These are phyloP conservation scores for Lipomyces mesembrius DNA, from an alignment of 805 yeast genomes.

Conservation along the genomic window DNA sequence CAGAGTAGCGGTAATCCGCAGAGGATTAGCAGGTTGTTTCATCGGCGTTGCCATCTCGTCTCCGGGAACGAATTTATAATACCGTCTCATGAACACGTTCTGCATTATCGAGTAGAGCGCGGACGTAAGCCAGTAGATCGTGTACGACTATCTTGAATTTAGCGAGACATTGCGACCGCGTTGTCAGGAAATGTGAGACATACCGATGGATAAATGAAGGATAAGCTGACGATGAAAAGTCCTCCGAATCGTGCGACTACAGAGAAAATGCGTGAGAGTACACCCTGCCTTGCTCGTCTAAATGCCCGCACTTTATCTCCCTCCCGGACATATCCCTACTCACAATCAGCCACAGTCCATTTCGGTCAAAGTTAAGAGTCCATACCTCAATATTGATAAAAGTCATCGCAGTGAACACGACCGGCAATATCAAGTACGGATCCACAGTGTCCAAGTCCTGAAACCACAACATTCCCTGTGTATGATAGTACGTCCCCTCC, in stretches of 20 bases:
- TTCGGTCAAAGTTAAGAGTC: slow-evolving; percentile 3
- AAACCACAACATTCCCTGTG: slow-evolving; percentile 61
- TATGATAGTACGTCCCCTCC: slow-evolving; percentile 11
- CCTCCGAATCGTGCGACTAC: slow-evolving; percentile 64
- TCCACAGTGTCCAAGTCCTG: slow-evolving; percentile 63
- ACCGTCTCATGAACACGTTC: slow-evolving; percentile 62
- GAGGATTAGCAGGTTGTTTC: slow-evolving; percentile 4
- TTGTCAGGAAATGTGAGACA: slow-evolving; percentile 49
- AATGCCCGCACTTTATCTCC: background rate
- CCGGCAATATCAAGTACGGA: slow-evolving; percentile 67
- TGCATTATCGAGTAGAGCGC: slow-evolving; percentile 77
- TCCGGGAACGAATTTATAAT: slow-evolving; percentile 19
- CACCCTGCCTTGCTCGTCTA: slow-evolving; percentile 1
- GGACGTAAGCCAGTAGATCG: slow-evolving; percentile 87
- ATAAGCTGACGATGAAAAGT: slow-evolving; percentile 77
- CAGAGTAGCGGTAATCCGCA: background rate
- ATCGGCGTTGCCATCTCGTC: slow-evolving; percentile 19
- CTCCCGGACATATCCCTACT: slow-evolving; percentile 14
- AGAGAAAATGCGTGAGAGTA: slow-evolving; percentile 1
- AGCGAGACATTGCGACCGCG: background rate
- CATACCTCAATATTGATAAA: slow-evolving; percentile 62
- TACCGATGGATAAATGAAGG: slow-evolving; percentile 86
- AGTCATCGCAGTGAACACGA: slow-evolving; percentile 70
- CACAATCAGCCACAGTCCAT: background rate
- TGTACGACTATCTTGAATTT: slow-evolving; percentile 9